Percentiles rank a stretch among this genome's conserved stretches.
Conservation (phyloP, 805 yeast genomes). For the Jamesozyma lodderae region DNA sequence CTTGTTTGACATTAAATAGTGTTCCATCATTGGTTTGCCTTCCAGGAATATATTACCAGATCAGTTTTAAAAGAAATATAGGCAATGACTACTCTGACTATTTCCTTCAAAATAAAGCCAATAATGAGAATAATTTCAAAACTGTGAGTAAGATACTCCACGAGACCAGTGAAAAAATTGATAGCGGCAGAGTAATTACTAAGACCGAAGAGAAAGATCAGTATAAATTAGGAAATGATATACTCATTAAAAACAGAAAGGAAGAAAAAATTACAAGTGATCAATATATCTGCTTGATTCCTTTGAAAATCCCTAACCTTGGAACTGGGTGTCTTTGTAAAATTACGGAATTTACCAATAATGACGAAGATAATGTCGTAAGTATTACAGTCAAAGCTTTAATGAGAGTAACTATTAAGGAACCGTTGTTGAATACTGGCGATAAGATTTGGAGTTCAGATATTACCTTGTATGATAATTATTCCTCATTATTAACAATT, state of each 20-base stretch:
- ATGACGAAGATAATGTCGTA: slow-evolving; percentile 9
- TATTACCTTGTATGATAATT: slow-evolving; percentile 3
- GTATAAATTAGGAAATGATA: no score
- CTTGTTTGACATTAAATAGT: background rate
- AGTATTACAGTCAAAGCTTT: slow-evolving; percentile 15
- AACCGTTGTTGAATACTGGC: slow-evolving; percentile 13
- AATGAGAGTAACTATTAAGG: slow-evolving; percentile 11
- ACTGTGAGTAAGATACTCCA: no score
- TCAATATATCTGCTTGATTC: slow-evolving; percentile 19
- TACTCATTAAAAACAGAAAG: background rate
- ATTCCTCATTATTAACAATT: background rate
- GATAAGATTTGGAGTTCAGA: slow-evolving; percentile 11
- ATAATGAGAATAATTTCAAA: no score
- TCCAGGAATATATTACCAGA: background rate
- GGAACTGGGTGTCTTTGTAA: slow-evolving; percentile 1
- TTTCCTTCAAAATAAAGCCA: no score
- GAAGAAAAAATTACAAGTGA: no score
- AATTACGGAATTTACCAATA: slow-evolving; percentile 3
- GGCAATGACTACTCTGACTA: background rate
- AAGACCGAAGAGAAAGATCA: no score
- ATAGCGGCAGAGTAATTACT: no score
- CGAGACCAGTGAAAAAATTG: no score
- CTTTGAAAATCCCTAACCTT: slow-evolving; percentile 7
- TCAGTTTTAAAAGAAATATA: background rate
- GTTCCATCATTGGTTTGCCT: background rate